phyloP scores from a whole-genome alignment of 2,329 filamentous ascomycete species.

The Cucurbitaria berberidis region DNA sequence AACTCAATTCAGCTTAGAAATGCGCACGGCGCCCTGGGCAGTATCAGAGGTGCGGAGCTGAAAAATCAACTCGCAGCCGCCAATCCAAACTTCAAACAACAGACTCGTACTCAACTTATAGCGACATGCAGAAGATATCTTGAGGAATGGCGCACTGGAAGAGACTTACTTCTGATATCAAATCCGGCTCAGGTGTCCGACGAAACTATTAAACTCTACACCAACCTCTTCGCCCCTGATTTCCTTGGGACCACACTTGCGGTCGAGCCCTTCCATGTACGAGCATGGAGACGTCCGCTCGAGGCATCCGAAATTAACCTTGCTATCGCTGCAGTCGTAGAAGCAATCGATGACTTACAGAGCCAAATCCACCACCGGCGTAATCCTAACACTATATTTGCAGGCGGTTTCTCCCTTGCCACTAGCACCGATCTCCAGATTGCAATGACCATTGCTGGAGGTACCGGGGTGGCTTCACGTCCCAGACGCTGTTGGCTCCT shows the following conservation, averaged over 20 bases:
- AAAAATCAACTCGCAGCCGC: not conserved
- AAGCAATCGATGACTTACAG: conserved; percentile 14
- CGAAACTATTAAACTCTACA: not conserved
- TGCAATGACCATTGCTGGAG: not conserved
- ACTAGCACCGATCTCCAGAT: not conserved
- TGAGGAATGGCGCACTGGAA: not conserved
- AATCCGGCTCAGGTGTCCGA: not conserved
- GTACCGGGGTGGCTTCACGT: not conserved
- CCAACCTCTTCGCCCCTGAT: not conserved
- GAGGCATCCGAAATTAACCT: not conserved
- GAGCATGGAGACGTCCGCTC: not conserved
- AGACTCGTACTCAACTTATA: not conserved
- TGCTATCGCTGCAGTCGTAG: conserved; percentile 16
- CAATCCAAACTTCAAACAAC: not conserved
- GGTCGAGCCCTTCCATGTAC: not conserved
- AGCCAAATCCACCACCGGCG: not conserved
- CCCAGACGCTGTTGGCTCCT: conserved; percentile 20
- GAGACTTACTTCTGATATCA: not conserved
- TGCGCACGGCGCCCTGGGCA: not conserved
- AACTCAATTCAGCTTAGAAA: not conserved
- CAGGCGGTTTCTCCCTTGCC: conserved; percentile 13
- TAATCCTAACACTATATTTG: not conserved
- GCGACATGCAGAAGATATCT: not conserved
- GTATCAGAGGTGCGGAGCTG: not conserved
- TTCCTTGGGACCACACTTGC: not conserved